These are phyloP conservation scores for Aspergillus vadensis DNA, from an alignment of 2,329 filamentous ascomycete species.

Conservation along the genomic window DNA sequence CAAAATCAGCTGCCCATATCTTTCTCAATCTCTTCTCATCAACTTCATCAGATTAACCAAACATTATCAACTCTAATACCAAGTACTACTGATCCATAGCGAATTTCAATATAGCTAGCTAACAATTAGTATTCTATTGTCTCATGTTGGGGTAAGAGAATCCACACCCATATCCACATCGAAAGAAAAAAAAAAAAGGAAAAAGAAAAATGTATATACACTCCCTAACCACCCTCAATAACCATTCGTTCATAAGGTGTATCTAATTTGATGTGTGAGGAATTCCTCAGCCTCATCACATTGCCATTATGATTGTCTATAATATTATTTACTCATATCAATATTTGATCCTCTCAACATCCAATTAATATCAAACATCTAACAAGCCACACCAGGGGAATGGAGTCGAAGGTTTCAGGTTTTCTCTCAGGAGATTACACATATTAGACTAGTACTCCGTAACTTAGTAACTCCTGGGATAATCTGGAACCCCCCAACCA, in stretches of 20 bases:
- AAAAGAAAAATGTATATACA: background rate
- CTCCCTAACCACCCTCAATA: background rate
- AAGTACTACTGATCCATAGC: too few species aligned
- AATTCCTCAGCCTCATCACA: constrained; percentile 2
- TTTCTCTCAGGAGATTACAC: background rate
- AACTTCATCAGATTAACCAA: too few species aligned
- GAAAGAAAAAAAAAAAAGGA: too few species aligned
- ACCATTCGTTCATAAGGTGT: background rate
- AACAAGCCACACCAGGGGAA: background rate
- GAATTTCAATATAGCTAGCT: too few species aligned
- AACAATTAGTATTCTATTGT: too few species aligned
- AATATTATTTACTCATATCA: too few species aligned
- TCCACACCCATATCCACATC: background rate
- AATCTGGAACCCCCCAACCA: background rate
- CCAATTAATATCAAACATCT: background rate
- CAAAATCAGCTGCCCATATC: too few species aligned
- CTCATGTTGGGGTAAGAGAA: background rate
- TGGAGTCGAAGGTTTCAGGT: background rate
- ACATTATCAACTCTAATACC: too few species aligned
- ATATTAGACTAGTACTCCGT: background rate
- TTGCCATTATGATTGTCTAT: background rate
- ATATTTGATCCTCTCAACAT: background rate
- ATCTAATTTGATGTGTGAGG: constrained; percentile 1
- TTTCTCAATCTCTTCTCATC: too few species aligned
- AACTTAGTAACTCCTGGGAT: background rate